Conservation (phyloP, 2,329 filamentous ascomycete species). For the Dothidotthia symphoricarpi region DNA sequence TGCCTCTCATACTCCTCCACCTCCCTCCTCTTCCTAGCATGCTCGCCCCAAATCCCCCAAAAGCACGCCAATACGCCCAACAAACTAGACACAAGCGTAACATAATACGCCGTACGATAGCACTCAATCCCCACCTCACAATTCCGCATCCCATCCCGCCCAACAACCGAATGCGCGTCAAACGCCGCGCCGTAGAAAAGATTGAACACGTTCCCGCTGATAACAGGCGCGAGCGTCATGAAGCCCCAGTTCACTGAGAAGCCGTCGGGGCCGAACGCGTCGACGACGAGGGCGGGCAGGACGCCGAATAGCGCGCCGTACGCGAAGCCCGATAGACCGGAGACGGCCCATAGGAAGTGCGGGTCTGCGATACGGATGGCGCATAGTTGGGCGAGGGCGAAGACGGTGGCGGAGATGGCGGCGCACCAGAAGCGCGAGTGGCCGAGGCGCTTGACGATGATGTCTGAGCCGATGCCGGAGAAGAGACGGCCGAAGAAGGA, state of each 20-base stretch:
- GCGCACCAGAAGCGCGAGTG: constrained; percentile 91
- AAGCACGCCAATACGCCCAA: constrained; percentile 68
- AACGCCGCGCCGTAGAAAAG: constrained; percentile 82
- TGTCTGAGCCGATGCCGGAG: constrained; percentile 76
- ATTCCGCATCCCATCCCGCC: constrained; percentile 66
- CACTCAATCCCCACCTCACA: constrained; percentile 78
- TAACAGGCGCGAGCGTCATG: constrained; percentile 84
- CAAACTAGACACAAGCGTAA: constrained; percentile 71
- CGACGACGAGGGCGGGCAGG: constrained; percentile 80
- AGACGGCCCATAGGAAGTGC: constrained; percentile 72
- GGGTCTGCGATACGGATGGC: constrained; percentile 76
- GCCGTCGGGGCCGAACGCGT: constrained; percentile 86
- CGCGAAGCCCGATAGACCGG: constrained; percentile 77
- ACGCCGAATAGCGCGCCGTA: constrained; percentile 96
- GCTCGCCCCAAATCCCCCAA: constrained; percentile 65
- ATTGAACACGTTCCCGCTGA: constrained; percentile 91
- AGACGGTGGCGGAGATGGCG: constrained; percentile 72
- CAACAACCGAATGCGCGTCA: constrained; percentile 72
- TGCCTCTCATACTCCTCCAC: constrained; percentile 34
- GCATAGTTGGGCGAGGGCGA: constrained; percentile 73
- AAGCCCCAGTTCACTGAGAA: constrained; percentile 95
- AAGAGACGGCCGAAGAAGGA: constrained; percentile 80
- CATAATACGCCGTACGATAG: constrained; percentile 76
- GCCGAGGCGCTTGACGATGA: constrained; percentile 76
- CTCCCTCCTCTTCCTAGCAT: constrained; percentile 32